Base-by-base conservation (phyloP, 2,329 filamentous ascomycete genomes). In the Beauveria sp. region DNA sequence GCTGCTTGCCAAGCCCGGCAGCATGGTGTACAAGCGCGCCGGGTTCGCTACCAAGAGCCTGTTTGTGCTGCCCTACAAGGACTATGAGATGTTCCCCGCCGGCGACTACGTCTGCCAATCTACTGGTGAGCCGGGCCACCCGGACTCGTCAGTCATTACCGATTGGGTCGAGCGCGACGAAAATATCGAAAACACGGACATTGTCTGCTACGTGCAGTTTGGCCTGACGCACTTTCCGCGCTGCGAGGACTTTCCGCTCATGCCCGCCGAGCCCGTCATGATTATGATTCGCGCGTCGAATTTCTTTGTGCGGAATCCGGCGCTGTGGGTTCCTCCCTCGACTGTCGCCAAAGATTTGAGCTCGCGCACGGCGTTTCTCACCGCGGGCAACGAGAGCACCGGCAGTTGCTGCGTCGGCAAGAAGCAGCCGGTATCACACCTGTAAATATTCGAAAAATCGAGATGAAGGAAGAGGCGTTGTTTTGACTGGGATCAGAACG, bases 181-280 rank as follows among this genome's bases (percentile, higher is more conserved):
- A 47, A 71, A 75, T 65, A 76, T 79, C 6, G 74, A 77, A 52
- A 78, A 84, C 65, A 75, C 77, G 4, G 77, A 81, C 62, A 73
- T 81, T 57, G 79, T 83, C 18, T 73, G 82, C 51, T 83, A 79
- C 76, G 71, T 80, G 14, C 77, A 79, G 37, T 76, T 76, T 64
- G 73, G 83, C 24, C 78, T 86, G 53, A 86, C 83, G 41, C 84
- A 86, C 66, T 80, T 86, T 28, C 84, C 84, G 0, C 75, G 85
- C 6, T 77, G 83, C 26, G 85, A 88, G 67, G 85, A 88, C 67
- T 88, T 87, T 72, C 85, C 85, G 1, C 82, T 88, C 46, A 88
- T 89, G 86, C 85, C 85, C 0, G 80, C 79, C 66, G 85, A 88
- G 71, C 79, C 74, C 16, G 68, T 81, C 18, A 76, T 75, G 65